phyloP scores from a whole-genome alignment of 2,329 filamentous ascomycete species.

The Ophiostoma perfectum region DNA sequence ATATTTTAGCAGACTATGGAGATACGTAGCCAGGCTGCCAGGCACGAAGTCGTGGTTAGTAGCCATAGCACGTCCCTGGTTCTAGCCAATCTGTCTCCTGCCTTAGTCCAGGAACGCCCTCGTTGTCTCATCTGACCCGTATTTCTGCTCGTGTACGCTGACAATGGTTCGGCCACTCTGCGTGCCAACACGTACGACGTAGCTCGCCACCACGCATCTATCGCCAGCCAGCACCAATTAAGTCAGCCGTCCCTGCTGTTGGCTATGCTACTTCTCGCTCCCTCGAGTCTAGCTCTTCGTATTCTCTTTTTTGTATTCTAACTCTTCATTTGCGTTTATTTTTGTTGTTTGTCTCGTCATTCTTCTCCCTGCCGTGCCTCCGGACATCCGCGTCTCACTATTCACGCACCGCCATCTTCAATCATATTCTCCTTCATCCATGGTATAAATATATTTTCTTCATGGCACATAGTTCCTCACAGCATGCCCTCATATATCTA shows the following conservation, averaged over 20 bases:
- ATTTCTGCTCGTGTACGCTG: not conserved
- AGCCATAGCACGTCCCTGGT: not conserved
- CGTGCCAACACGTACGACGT: not conserved
- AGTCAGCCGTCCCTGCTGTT: not conserved
- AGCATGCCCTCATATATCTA: no score
- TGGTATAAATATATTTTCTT: no score
- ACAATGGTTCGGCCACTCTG: not conserved
- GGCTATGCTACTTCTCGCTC: not conserved
- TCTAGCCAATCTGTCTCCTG: not conserved
- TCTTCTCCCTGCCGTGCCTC: not conserved
- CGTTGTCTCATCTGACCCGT: not conserved
- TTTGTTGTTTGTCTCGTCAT: not conserved
- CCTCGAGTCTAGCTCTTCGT: not conserved
- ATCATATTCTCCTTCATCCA: no score
- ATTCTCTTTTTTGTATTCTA: not conserved
- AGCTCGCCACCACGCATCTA: no score
- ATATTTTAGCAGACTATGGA: no score
- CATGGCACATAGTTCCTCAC: no score
- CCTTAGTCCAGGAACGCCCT: not conserved
- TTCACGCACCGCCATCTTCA: no score
- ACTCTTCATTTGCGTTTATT: not conserved
- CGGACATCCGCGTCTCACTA: conserved; percentile 7
- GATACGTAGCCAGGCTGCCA: not conserved
- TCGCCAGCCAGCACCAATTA: not conserved
- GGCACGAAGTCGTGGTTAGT: not conserved